Evolutionary conservation across 352 stramenopile genomes (phyloP).

Genomic region (Peronospora belbahrii): DNA sequence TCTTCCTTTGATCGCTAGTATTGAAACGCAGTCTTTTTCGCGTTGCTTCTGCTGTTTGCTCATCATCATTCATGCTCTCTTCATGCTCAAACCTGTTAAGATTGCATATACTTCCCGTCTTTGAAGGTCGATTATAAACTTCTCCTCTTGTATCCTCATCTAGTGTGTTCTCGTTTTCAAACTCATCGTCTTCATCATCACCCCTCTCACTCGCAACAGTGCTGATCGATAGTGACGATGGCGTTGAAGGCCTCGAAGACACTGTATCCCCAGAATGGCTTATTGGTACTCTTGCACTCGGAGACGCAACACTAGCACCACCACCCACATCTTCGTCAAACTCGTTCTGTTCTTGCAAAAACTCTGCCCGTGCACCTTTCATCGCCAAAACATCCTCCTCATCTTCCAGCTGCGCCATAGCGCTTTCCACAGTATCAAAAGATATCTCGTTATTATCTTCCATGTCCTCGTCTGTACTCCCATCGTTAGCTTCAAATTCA

Average conservation of each 20-base stretch:
- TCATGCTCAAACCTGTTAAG: conserved; percentile 17
- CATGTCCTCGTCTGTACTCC: conserved; percentile 31
- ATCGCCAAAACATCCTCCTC: conserved; percentile 92
- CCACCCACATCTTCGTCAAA: conserved; percentile 46
- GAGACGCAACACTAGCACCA: conserved; percentile 8
- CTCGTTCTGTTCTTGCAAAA: conserved; percentile 45
- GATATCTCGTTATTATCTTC: conserved; percentile 46
- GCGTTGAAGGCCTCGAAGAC: conserved; percentile 23
- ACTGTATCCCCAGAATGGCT: background rate
- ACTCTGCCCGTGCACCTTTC: conserved; percentile 62
- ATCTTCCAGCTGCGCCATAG: conserved; percentile 94
- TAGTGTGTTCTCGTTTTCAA: conserved; percentile 14
- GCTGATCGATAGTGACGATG: conserved; percentile 31
- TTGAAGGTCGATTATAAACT: conserved; percentile 6
- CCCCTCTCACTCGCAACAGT: conserved; percentile 35
- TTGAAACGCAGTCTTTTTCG: conserved; percentile 15
- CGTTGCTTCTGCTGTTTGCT: conserved; percentile 18
- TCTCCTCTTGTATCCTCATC: conserved; percentile 16
- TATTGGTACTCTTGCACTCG: background rate
- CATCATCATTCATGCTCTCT: conserved; percentile 40
- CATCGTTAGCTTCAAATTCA: conserved; percentile 33
- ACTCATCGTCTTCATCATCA: conserved; percentile 34
- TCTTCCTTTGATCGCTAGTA: conserved; percentile 9
- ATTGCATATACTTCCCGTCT: background rate
- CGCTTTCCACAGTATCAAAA: conserved; percentile 78